A percentile compares a stretch with the other conserved stretches of the same genome.
Conservation (phyloP, 805 yeast species). For the Metschnikowia orientalis region DNA sequence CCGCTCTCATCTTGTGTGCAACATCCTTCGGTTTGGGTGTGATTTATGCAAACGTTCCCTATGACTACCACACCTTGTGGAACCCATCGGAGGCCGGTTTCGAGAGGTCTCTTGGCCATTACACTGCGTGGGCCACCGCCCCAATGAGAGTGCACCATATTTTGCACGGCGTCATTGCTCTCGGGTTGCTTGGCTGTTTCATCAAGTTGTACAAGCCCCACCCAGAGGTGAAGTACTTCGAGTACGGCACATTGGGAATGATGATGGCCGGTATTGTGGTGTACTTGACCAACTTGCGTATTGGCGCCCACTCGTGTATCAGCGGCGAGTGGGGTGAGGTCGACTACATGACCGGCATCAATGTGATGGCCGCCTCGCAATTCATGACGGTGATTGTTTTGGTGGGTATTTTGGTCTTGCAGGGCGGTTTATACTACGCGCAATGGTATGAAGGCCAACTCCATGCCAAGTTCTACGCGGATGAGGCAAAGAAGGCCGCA, state of each 20-base stretch:
- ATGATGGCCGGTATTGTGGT: conserved; percentile 69
- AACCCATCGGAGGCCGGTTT: conserved; percentile 48
- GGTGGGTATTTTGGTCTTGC: conserved; percentile 77
- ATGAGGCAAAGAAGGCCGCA: conserved; percentile 23
- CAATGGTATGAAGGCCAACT: conserved; percentile 49
- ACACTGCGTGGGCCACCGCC: conserved; percentile 64
- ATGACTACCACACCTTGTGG: conserved; percentile 77
- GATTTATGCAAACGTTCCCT: conserved; percentile 72
- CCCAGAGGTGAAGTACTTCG: conserved; percentile 81
- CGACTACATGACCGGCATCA: conserved; percentile 76
- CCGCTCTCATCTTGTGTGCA: conserved; percentile 43
- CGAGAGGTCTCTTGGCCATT: conserved; percentile 64
- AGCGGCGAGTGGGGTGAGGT: conserved; percentile 93
- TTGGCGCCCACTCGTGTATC: conserved; percentile 68
- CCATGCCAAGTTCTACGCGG: conserved; percentile 29
- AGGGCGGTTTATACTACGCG: conserved; percentile 87
- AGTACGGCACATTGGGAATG: conserved; percentile 79
- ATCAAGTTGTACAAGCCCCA: conserved; percentile 83
- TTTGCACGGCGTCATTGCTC: conserved; percentile 53
- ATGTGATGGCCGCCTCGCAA: conserved; percentile 87
- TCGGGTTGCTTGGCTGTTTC: conserved; percentile 71
- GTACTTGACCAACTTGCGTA: conserved; percentile 79
- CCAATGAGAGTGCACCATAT: conserved; percentile 57
- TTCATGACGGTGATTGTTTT: conserved; percentile 67
- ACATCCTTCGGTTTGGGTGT: conserved; percentile 79